Percentiles rank a stretch among this genome's conserved stretches.
These are phyloP conservation scores for Podila clonocystis DNA, from an alignment of 192 early-diverging fungal species.

Conservation along the genomic window DNA sequence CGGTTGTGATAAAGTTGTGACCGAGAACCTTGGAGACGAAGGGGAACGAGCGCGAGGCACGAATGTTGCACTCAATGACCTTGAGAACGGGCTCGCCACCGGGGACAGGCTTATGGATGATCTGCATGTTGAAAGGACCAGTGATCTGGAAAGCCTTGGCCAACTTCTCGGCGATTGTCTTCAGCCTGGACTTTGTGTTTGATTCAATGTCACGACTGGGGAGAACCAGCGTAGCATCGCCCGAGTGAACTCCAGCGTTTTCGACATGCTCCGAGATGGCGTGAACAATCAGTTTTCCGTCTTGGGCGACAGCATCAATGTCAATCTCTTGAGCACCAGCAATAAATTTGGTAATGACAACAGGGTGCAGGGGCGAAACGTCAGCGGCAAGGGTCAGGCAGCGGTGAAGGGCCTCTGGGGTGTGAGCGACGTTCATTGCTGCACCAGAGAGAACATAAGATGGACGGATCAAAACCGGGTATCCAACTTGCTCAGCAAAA, in stretches of 20 bases:
- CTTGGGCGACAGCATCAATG: conserved; percentile 90
- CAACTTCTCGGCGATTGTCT: conserved; percentile 86
- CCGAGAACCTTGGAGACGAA: conserved; percentile 97
- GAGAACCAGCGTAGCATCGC: conserved; percentile 93
- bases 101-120: conserved; percentile 69
- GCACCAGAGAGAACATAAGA: conserved; percentile 98
- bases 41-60: conserved; percentile 97
- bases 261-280: conserved; percentile 97
- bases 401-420: conserved; percentile 71
- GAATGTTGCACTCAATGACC: conserved; percentile 99
- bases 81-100: conserved; percentile 71
- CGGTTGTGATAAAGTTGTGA: conserved; percentile 91
- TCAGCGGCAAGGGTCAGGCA: conserved; percentile 85
- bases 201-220: conserved; percentile 72
- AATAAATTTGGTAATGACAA: conserved; percentile 98
- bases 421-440: conserved; percentile 96
- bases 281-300: conserved; percentile 87
- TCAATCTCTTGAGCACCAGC: conserved; percentile 94
- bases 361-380: conserved; percentile 94
- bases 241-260: conserved; percentile 97
- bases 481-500: conserved; percentile 88
- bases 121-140: conserved; percentile 99
- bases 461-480: conserved; percentile 95
- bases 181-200: conserved; percentile 67
- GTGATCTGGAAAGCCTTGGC: conserved; percentile 93